Evolutionary conservation across 2,329 filamentous ascomycete genomes (phyloP), one percentile per base, ranked within the genome.

Genomic region (Penicillium paneum): DNA sequence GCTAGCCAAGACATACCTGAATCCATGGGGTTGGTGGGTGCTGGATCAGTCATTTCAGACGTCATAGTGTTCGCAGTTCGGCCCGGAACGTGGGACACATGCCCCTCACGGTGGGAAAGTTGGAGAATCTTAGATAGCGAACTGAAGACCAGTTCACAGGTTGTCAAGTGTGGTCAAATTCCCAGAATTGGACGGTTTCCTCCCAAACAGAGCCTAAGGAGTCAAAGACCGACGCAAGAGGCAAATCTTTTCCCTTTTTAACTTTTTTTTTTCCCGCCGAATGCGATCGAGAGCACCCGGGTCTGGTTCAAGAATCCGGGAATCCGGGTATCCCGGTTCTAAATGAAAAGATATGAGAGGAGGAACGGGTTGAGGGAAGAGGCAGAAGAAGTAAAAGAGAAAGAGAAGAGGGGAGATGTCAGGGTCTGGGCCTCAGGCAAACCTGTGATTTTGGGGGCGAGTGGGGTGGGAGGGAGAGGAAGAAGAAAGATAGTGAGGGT

Each of bases 31-130:
- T 64, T 60, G 49, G 59, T 60, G 49, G 59, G 57, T 56, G 63
- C 58, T 53, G 65, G 64, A 57, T 65, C 61, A 55, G 65, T 66
- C 54, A 62, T 50, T 65, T 69, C 64, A 69, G 70, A 72, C 69
- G 70, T 71, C 70, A 72, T 73, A 67, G 60, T 67, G 63, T 59
- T 60, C 60, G 54, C 55, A 57, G 15, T 19, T 19, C 47, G 57
- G 47, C 49, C 56, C 55, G 41, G 54, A 58, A 58, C 61, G 67
- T 60, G 68, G 64, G 63, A 69, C 66, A 57, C 69, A 71, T 71
- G 62, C 69, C 69, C 68, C 66, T 70, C 67, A 55, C 57, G 47
- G 26, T 50, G 35, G 47, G 50, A 52, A 31, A n/a, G 58, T 39
- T 53, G 31, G 31, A 52, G 39, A 32, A 40, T 49, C 28, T 31